Conservation (phyloP, 192 early-diverging fungal species). For the Coemansia sp. region DNA sequence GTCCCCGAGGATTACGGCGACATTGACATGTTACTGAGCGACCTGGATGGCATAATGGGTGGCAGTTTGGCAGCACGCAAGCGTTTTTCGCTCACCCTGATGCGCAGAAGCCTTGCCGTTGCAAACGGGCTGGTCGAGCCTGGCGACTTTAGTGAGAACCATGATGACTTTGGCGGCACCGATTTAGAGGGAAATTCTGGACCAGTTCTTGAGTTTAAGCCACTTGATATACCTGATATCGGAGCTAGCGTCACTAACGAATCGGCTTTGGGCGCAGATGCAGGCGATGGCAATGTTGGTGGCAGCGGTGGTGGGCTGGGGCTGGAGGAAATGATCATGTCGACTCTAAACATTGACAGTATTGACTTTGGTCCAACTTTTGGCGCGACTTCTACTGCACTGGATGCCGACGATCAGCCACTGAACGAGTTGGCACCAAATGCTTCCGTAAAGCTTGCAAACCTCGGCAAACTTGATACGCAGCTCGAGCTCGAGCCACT, state of each 20-base stretch:
- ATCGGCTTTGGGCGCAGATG: neutral
- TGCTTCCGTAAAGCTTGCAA: slow-evolving; percentile 1
- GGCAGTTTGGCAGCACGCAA: slow-evolving; percentile 43
- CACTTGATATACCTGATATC: slow-evolving; percentile 29
- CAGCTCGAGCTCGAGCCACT: slow-evolving; percentile 6
- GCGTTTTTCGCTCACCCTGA: slow-evolving; percentile 42
- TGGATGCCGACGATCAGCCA: slow-evolving; percentile 16
- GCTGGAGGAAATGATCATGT: slow-evolving; percentile 24
- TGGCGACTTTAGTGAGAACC: slow-evolving; percentile 19
- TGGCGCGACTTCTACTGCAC: neutral
- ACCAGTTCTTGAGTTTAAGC: slow-evolving; percentile 31
- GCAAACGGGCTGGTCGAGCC: slow-evolving; percentile 37
- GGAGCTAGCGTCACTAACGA: neutral
- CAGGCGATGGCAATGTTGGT: neutral
- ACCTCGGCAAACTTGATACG: neutral
- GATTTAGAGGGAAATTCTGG: neutral
- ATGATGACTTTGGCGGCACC: neutral
- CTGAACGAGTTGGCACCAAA: slow-evolving; percentile 9
- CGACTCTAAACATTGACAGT: neutral
- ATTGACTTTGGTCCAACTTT: neutral
- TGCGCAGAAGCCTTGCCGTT: slow-evolving; percentile 44
- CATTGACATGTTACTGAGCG: slow-evolving; percentile 34
- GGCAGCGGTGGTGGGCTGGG: slow-evolving; percentile 13
- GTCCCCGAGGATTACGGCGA: slow-evolving; percentile 48
- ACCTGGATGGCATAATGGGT: slow-evolving; percentile 46